A percentile compares a stretch with the other conserved stretches of the same genome.
These are phyloP conservation scores for Austroboletus eburneus DNA, from an alignment of 768 basidiomycete species.

Conservation along the genomic window DNA sequence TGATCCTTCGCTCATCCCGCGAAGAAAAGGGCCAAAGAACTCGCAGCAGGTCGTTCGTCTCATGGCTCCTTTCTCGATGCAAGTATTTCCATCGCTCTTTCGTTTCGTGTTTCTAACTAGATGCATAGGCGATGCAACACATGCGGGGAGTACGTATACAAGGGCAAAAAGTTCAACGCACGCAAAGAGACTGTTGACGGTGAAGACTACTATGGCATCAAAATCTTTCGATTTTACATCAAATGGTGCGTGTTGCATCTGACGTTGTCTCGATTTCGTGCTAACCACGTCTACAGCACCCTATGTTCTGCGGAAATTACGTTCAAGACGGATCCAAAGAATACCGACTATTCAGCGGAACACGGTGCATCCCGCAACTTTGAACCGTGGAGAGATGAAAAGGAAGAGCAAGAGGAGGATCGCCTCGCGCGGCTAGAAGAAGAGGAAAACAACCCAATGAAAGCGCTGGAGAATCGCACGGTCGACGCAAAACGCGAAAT, in stretches of 20 bases:
- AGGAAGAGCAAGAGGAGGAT: slow-evolving; percentile 77
- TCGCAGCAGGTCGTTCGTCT: slow-evolving; percentile 96
- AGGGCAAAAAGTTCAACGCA: slow-evolving; percentile 99
- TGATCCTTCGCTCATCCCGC: slow-evolving; percentile 93
- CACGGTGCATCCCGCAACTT: slow-evolving; percentile 98
- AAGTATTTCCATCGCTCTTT: slow-evolving; percentile 22
- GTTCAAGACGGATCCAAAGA: slow-evolving; percentile 99
- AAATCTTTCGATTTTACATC: slow-evolving; percentile 91
- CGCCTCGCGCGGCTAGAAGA: slow-evolving; percentile 80
- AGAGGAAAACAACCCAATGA: slow-evolving; percentile 97
- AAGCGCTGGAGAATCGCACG: slow-evolving; percentile 89
- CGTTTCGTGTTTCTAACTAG: slow-evolving; percentile 9
- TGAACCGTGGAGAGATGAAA: slow-evolving; percentile 92
- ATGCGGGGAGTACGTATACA: slow-evolving; percentile 98
- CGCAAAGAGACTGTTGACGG: slow-evolving; percentile 97
- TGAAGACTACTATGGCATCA: slow-evolving; percentile 98
- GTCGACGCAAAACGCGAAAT: slow-evolving; percentile 94
- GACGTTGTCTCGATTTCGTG: not conserved
- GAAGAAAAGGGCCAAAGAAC: slow-evolving; percentile 87
- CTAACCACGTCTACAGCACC: slow-evolving; percentile 51
- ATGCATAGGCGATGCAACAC: slow-evolving; percentile 77
- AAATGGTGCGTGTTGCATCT: slow-evolving; percentile 59
- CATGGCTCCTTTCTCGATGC: slow-evolving; percentile 99
- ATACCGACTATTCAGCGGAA: slow-evolving; percentile 90
- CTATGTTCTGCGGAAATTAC: slow-evolving; percentile 97